Conservation (phyloP, 1,284 basidiomycete genomes). For the Sanghuangporus baumii region DNA sequence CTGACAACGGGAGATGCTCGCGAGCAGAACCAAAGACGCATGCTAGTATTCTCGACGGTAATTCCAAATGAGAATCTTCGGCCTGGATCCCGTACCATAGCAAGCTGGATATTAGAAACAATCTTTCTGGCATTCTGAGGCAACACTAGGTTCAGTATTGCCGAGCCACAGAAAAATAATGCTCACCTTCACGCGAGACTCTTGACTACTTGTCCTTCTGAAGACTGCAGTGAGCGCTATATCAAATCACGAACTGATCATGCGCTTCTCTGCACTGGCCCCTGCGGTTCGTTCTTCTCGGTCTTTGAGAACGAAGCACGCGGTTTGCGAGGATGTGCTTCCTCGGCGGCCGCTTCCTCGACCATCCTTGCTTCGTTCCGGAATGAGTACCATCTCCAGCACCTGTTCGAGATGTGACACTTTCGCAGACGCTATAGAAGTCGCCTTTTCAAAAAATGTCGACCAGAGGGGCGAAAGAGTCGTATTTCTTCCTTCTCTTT, state of each 20-base stretch:
- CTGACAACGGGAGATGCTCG: too few relatives aligned
- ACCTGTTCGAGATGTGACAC: neutral
- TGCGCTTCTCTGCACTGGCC: neutral
- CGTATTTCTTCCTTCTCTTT: neutral
- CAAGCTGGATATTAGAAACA: slow-evolving; percentile 4
- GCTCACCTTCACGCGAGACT: neutral
- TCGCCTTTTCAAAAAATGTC: neutral
- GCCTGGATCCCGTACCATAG: slow-evolving; percentile 16
- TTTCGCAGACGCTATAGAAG: neutral
- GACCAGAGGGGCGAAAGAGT: neutral
- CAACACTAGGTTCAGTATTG: too few relatives aligned
- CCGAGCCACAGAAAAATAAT: too few relatives aligned
- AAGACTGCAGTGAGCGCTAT: neutral
- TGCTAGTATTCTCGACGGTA: neutral
- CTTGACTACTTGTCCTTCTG: neutral
- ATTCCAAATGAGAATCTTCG: slow-evolving; percentile 1
- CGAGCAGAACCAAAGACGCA: neutral
- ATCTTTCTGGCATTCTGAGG: neutral
- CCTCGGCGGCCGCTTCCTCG: neutral
- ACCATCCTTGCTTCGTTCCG: neutral
- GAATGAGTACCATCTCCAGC: neutral
- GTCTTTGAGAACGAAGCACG: too few relatives aligned
- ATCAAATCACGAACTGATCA: neutral
- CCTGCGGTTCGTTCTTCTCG: neutral
- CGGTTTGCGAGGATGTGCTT: neutral